These are phyloP conservation scores for Amanita phalloides DNA, from an alignment of 768 basidiomycete genomes.

Conservation along the genomic window DNA sequence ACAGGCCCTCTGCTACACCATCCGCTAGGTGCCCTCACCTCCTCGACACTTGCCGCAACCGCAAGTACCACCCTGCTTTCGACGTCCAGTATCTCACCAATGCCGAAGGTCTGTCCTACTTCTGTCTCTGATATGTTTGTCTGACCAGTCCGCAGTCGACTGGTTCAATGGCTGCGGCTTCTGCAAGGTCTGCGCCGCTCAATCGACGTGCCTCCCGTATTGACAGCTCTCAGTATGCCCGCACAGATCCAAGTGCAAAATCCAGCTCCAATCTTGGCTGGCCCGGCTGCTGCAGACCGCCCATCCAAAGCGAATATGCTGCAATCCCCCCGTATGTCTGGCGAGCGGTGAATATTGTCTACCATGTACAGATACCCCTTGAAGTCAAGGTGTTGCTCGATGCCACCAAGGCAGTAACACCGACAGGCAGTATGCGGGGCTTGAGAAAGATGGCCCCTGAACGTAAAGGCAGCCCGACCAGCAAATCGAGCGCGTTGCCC, in stretches of 20 bases:
- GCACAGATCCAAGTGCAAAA: slow-evolving; percentile 43
- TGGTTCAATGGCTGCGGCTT: slow-evolving; percentile 82
- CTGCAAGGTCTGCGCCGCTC: slow-evolving; percentile 58
- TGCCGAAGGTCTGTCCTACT: slow-evolving; percentile 58
- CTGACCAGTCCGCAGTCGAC: slow-evolving; percentile 38
- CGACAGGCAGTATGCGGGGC: slow-evolving; percentile 1
- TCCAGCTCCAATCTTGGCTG: slow-evolving; percentile 61
- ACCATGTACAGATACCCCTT: slow-evolving; percentile 61
- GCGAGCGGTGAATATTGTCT: slow-evolving; percentile 68
- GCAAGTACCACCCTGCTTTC: slow-evolving; percentile 60
- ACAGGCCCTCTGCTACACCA: slow-evolving; percentile 12
- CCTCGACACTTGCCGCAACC: slow-evolving; percentile 67
- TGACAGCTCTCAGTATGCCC: slow-evolving; percentile 55
- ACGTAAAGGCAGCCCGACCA: slow-evolving; percentile 38
- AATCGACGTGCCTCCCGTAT: slow-evolving; percentile 2
- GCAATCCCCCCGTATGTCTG: slow-evolving; percentile 67
- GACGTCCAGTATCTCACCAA: slow-evolving; percentile 77
- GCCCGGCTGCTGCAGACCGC: slow-evolving; percentile 86
- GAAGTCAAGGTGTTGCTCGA: slow-evolving; percentile 65
- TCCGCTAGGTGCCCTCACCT: slow-evolving; percentile 62
- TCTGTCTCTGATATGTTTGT: slow-evolving; percentile 6
- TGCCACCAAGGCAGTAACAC: slow-evolving; percentile 26
- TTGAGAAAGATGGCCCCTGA: slow-evolving; percentile 21
- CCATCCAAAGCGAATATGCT: slow-evolving; percentile 44
- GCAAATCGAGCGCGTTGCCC: slow-evolving; percentile 23